phyloP scores from a whole-genome alignment of 345 rosid species.

The Syzygium jambos region DNA sequence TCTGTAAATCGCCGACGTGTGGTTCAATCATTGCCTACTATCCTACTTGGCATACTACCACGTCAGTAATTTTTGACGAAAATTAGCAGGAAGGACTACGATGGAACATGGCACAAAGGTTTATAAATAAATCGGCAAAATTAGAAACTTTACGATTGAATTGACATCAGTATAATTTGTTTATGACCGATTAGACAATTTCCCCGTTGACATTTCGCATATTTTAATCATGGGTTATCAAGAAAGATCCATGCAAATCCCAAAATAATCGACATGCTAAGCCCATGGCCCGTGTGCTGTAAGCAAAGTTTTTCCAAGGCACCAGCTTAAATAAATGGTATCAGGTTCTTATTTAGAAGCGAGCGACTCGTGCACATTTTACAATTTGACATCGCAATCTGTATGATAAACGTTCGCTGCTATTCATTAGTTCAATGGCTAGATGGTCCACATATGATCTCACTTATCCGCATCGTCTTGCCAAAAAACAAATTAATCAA shows the following conservation, averaged over 20 bases:
- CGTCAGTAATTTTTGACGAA: accelerated
- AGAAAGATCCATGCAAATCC: background rate
- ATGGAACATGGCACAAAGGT: background rate
- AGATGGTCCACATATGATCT: background rate
- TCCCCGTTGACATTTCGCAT: background rate
- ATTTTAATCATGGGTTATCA: background rate
- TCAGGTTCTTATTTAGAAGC: background rate
- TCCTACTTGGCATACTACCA: background rate
- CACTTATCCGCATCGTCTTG: background rate
- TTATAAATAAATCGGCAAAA: background rate
- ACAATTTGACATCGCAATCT: background rate
- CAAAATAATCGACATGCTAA: background rate
- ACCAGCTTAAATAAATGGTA: background rate
- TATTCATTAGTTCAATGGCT: background rate
- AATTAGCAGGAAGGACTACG: background rate
- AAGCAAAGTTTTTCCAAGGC: background rate
- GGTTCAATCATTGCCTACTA: accelerated
- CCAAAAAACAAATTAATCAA: background rate
- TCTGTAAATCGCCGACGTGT: accelerated
- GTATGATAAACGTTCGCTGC: background rate
- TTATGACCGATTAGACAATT: background rate
- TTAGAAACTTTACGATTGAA: background rate
- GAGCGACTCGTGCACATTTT: background rate
- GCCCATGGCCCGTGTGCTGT: background rate
- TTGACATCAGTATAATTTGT: background rate